Percentiles rank a stretch among this genome's conserved stretches.
phyloP scores from a whole-genome alignment of 2,329 filamentous ascomycete genomes.

The Verticillium klebahnii region DNA sequence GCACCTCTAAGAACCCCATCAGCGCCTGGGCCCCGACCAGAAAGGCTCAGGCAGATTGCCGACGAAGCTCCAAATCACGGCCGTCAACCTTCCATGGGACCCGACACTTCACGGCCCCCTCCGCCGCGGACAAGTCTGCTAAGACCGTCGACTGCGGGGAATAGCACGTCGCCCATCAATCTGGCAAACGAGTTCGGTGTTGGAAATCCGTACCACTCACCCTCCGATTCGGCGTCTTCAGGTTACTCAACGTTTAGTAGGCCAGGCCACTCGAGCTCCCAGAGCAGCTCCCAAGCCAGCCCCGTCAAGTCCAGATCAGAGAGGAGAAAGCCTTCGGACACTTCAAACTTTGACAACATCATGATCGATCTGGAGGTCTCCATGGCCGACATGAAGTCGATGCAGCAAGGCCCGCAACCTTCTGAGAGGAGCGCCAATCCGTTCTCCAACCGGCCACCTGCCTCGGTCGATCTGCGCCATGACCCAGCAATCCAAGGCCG shows the following conservation, averaged over 20 bases:
- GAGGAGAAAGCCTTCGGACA: conserved; percentile 34
- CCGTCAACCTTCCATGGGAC: conserved; percentile 39
- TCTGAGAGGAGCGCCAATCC: conserved; percentile 12
- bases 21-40: conserved; percentile 37
- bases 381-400: conserved; percentile 34
- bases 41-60: conserved; percentile 25
- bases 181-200: conserved; percentile 56
- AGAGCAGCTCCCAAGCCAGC: conserved; percentile 53
- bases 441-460: conserved; percentile 5
- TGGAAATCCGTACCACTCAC: conserved; percentile 60
- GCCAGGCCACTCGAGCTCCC: conserved; percentile 56
- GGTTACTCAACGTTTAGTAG: conserved; percentile 56
- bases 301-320: conserved; percentile 31
- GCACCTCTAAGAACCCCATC: conserved; percentile 40
- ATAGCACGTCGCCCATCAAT: conserved; percentile 44
- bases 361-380: conserved; percentile 53
- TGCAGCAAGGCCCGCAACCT: conserved; percentile 18
- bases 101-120: conserved; percentile 46
- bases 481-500: conserved; percentile 25
- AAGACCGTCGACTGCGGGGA: conserved; percentile 33
- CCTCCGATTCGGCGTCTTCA: conserved; percentile 62
- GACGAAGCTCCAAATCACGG: conserved; percentile 15
- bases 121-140: conserved; percentile 48
- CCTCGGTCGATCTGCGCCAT: conserved; percentile 20
- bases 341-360: conserved; percentile 44